These are phyloP conservation scores for Spathaspora sp. DNA, from an alignment of 1,139 yeast genomes.

Conservation along the genomic window DNA sequence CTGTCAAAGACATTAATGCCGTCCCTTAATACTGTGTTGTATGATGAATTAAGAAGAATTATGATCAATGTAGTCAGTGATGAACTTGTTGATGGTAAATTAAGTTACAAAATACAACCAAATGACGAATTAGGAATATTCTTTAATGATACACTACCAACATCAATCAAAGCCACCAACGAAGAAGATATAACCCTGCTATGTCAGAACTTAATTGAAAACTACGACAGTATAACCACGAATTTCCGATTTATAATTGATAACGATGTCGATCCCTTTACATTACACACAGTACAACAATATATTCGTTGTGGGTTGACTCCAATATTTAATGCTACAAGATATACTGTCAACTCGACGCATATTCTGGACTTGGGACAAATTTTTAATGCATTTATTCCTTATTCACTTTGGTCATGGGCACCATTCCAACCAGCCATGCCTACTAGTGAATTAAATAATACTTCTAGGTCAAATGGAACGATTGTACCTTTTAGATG, in stretches of 20 bases:
- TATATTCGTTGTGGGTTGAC: slow-evolving; percentile 56
- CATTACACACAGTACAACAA: slow-evolving; percentile 27
- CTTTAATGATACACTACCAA: slow-evolving; percentile 16
- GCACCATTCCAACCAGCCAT: slow-evolving; percentile 50
- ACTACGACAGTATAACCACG: slow-evolving; percentile 15
- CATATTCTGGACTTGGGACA: slow-evolving; percentile 12
- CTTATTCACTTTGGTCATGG: slow-evolving; percentile 69
- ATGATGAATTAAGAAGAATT: slow-evolving; percentile 40
- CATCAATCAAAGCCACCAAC: slow-evolving; percentile 12
- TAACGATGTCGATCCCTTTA: slow-evolving; percentile 28
- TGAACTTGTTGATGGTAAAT: slow-evolving; percentile 20
- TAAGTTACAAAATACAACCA: slow-evolving; percentile 20
- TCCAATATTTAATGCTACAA: slow-evolving; percentile 51
- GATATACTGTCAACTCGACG: slow-evolving; percentile 21
- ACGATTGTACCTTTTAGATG: slow-evolving; percentile 51
- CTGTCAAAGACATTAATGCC: slow-evolving; percentile 33
- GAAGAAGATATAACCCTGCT: slow-evolving; percentile 6
- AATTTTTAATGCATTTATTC: slow-evolving; percentile 25
- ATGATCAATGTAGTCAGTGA: slow-evolving; percentile 33
- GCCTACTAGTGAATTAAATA: not conserved
- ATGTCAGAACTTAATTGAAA: slow-evolving; percentile 10
- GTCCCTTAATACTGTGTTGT: slow-evolving; percentile 42
- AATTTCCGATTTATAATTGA: slow-evolving; percentile 45
- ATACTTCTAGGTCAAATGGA: not conserved
- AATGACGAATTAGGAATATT: slow-evolving; percentile 24